These are phyloP conservation scores for Erodium texanum DNA, from an alignment of 441 rosid genomes.

Conservation along the genomic window DNA sequence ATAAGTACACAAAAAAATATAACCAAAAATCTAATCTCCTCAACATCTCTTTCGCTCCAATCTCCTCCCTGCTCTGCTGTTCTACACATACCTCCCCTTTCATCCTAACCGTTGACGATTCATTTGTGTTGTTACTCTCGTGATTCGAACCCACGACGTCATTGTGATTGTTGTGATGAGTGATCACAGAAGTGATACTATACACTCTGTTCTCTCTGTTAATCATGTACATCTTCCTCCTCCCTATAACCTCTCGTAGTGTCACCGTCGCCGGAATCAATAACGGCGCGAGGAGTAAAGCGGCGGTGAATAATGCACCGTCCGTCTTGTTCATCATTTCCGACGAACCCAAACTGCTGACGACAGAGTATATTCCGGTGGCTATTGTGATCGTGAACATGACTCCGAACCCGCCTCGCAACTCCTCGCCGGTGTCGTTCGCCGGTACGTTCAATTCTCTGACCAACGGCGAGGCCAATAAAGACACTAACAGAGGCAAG, in stretches of 20 bases:
- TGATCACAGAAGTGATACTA: slow-evolving; percentile 9
- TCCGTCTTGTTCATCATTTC: neutral
- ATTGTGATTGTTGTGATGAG: too few species aligned
- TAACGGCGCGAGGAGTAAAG: slow-evolving; percentile 44
- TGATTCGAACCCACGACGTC: neutral
- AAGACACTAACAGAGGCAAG: slow-evolving; percentile 37
- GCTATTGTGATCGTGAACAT: slow-evolving; percentile 51
- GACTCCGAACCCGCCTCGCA: slow-evolving; percentile 26
- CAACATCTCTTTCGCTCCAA: slow-evolving; percentile 49
- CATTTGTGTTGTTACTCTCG: too few species aligned
- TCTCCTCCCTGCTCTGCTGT: slow-evolving; percentile 37
- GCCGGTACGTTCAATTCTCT: slow-evolving; percentile 10
- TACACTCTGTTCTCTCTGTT: slow-evolving; percentile 32
- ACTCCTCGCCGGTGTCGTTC: neutral
- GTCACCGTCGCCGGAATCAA: slow-evolving; percentile 33
- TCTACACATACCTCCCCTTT: neutral
- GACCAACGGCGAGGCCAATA: slow-evolving; percentile 31
- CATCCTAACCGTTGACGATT: too few species aligned
- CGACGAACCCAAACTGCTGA: slow-evolving; percentile 36
- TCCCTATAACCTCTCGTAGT: slow-evolving; percentile 17
- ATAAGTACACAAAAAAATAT: slow-evolving; percentile 54
- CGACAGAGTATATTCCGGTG: slow-evolving; percentile 56
- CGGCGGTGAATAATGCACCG: slow-evolving; percentile 36
- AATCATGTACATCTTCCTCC: slow-evolving; percentile 12
- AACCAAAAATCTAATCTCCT: slow-evolving; percentile 60